Evolutionary conservation across 169 alveolate genomes (phyloP).

Genomic region (Eimeria brunetti): DNA sequence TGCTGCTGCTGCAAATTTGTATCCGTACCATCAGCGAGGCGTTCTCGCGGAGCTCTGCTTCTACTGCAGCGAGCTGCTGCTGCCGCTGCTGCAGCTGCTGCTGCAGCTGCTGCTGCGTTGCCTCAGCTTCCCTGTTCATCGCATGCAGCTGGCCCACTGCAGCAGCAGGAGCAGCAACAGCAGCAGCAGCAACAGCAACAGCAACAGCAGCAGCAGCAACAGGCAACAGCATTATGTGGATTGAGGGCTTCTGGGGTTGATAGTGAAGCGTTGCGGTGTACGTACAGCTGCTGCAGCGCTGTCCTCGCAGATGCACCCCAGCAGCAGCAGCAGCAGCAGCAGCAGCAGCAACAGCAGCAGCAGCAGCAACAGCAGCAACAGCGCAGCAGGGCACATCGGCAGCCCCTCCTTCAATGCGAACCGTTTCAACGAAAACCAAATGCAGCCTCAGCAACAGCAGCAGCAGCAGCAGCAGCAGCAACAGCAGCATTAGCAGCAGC

Average conservation of each 20-base stretch:
- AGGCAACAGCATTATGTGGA: neutral
- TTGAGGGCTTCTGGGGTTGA: neutral
- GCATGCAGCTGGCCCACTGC: constrained; percentile 49
- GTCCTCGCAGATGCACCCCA: neutral
- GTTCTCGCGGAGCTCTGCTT: constrained; percentile 42
- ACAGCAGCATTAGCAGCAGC: neutral
- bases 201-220: neutral
- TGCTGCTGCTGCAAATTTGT: neutral
- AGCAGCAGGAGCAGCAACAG: neutral
- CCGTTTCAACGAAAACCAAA: too few relatives aligned
- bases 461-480: neutral
- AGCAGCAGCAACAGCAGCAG: too few relatives aligned
- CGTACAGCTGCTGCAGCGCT: neutral
- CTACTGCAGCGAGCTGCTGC: constrained; percentile 61
- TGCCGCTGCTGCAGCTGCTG: constrained; percentile 61
- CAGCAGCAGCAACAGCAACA: constrained; percentile 23
- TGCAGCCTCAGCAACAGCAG: too few relatives aligned
- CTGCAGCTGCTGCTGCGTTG: constrained; percentile 51
- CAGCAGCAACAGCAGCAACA: too few relatives aligned
- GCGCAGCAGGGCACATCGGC: neutral
- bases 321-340: too few relatives aligned
- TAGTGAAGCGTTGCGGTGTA: neutral
- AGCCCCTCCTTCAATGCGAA: too few relatives aligned
- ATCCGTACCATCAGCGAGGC: constrained; percentile 28
- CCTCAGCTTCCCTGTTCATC: constrained; percentile 39